Evolutionary conservation across 176 grass and related monocot species (phyloP), one percentile per base, ranked within the genome.

Genomic region (Oryza australiensis): DNA sequence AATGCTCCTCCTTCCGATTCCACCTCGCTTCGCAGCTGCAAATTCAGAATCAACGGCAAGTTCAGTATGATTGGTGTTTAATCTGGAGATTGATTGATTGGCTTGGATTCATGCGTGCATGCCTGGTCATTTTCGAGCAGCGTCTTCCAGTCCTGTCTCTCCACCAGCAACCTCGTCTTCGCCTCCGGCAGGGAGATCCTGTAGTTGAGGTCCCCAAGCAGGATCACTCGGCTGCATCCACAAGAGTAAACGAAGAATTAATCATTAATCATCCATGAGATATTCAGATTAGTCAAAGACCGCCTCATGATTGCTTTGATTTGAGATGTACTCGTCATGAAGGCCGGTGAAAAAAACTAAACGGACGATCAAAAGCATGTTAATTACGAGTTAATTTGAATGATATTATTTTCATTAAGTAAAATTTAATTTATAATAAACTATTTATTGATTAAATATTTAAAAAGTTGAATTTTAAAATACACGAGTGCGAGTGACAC

Each of bases 171-270:
- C 71, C 89, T 41, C 29, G 89, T 94, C 71, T 65, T 94, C 12
- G 82, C 80, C 82, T 92, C 93, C 8, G 93, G 89, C 82, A 94
- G 62, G 18, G 93, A 94, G 75, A 94, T 94, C 83, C 93, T 67
- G 64, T 94, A 94, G 82, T 94, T 94, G 82, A 94, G 83, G 74
- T 94, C 93, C 2, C 93, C 93, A 10, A 94, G 87, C 65, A 91
- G 68, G 78, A 92, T 86, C 85, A 94, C 84, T 24, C 85, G 93
- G 53, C 93, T 94, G 93, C 81, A 79, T 3, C 9, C 8, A 46
- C 11, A 79, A 30, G 11, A 35, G 37, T 13, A 28, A 57, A 80
- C 33, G 20, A 7, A 24, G 0, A 49, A 7, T 83, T 20, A 57
- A 59, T 51, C 15, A 57, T 8, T 23, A 22, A 30, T 28, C 38